Evolutionary conservation across 1,284 basidiomycete species (phyloP).

Genomic region (Sporisorium reilianum): DNA sequence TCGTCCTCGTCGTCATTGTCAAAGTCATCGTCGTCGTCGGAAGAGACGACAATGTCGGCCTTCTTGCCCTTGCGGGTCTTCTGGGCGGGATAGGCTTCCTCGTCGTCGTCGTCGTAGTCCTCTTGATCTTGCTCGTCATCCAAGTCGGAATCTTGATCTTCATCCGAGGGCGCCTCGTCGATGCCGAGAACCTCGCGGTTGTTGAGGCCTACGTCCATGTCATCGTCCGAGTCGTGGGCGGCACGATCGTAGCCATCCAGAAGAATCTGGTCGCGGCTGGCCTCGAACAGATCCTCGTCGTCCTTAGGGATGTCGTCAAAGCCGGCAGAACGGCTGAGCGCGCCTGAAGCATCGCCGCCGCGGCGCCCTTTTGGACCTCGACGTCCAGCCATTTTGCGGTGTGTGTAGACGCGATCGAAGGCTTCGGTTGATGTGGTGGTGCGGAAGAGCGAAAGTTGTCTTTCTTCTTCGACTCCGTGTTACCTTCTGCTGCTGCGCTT

Average conservation of each 20-base stretch:
- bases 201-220: slow-evolving; percentile 56
- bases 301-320: slow-evolving; percentile 59
- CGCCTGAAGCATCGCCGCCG: slow-evolving; percentile 19
- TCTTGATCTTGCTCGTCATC: slow-evolving; percentile 65
- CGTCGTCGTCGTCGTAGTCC: slow-evolving; percentile 46
- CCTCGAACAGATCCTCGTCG: slow-evolving; percentile 61
- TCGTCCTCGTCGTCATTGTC: slow-evolving; percentile 77
- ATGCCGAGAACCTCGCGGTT: slow-evolving; percentile 59
- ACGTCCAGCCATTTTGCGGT: slow-evolving; percentile 36
- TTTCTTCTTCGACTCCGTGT: slow-evolving; percentile 11
- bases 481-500: slow-evolving; percentile 4
- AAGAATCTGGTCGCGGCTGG: slow-evolving; percentile 79
- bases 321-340: slow-evolving; percentile 41
- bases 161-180: slow-evolving; percentile 54
- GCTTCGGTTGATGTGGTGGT: not conserved
- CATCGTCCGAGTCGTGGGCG: slow-evolving; percentile 45
- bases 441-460: not conserved
- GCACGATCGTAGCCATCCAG: slow-evolving; percentile 71
- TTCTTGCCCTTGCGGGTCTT: slow-evolving; percentile 28
- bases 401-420: no score
- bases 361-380: slow-evolving; percentile 24
- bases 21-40: slow-evolving; percentile 49
- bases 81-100: slow-evolving; percentile 19
- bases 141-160: slow-evolving; percentile 47
- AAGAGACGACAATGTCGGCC: slow-evolving; percentile 31